A percentile compares a stretch with the other conserved stretches of the same genome.
Conservation (phyloP, 2,329 filamentous ascomycete genomes). For the Aphanocladium album region DNA sequence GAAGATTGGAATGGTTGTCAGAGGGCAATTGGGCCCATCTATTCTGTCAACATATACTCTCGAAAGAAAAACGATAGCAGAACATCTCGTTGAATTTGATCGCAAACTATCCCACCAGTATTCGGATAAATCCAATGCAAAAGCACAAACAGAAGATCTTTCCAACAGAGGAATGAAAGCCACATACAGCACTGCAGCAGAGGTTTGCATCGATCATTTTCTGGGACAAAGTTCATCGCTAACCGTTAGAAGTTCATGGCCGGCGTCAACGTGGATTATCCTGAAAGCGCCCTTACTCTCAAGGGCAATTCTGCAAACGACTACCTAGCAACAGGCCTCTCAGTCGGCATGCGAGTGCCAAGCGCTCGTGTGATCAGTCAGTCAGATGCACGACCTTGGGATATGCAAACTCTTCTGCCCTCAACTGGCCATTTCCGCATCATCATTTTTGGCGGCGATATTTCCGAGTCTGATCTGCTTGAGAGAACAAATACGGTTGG, state of each 20-base stretch:
- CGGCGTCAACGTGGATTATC: constrained; percentile 36
- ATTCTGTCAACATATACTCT: constrained; percentile 42
- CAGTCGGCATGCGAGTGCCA: constrained; percentile 51
- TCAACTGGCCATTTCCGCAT: too few species aligned
- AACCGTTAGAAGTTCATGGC: not conserved
- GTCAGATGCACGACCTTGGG: too few species aligned
- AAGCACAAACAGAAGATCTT: too few species aligned
- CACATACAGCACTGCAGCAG: not conserved
- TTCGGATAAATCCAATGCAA: too few species aligned
- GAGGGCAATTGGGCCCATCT: constrained; percentile 30
- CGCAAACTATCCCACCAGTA: too few species aligned
- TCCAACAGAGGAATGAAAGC: constrained; percentile 23
- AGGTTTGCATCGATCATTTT: too few species aligned
- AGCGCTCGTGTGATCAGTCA: constrained; percentile 57
- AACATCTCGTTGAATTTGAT: constrained; percentile 59
- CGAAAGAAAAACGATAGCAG: constrained; percentile 52
- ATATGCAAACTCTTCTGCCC: too few species aligned
- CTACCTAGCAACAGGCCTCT: constrained; percentile 31
- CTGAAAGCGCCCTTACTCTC: constrained; percentile 25
- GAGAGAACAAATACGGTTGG: too few species aligned
- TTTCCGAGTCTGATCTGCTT: too few species aligned
- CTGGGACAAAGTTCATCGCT: too few species aligned
- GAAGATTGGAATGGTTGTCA: constrained; percentile 42
- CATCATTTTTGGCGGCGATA: too few species aligned
- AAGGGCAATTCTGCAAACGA: constrained; percentile 22